A percentile compares a stretch with the other conserved stretches of the same genome.
Evolutionary conservation across 257 asterid genomes (phyloP).

Genomic region (Cynanchum wilfordii): DNA sequence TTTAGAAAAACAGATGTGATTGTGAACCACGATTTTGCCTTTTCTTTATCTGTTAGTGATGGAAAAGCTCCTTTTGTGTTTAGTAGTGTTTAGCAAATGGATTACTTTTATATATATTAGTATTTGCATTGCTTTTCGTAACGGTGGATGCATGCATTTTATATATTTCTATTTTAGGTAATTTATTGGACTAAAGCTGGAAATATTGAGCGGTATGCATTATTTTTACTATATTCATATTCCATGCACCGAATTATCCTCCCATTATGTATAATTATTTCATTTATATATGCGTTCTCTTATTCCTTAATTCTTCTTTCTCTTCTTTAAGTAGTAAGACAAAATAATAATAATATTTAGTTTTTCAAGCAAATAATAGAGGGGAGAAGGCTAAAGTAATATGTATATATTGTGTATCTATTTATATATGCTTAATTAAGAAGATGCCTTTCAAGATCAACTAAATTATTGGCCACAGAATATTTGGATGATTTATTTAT

Average conservation of each 20-base stretch:
- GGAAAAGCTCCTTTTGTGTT: background rate
- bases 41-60: background rate
- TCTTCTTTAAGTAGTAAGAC: background rate
- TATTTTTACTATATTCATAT: background rate
- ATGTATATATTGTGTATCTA: no score
- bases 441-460: background rate
- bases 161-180: background rate
- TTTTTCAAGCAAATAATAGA: background rate
- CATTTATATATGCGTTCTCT: no score
- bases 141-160: background rate
- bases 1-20: background rate
- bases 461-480: slow-evolving; percentile 22
- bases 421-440: background rate
- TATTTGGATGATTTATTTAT: slow-evolving; percentile 16
- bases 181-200: background rate
- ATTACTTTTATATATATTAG: background rate
- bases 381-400: background rate
- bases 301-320: background rate
- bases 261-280: background rate
- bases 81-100: background rate
- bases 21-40: background rate
- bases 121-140: background rate
- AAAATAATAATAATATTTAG: background rate
- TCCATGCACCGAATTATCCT: no score
- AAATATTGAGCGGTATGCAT: background rate